Percentiles rank a stretch among this genome's conserved stretches.
These are phyloP conservation scores for Eremothecium gossypii DNA, from an alignment of 1,139 yeast genomes.

Conservation along the genomic window DNA sequence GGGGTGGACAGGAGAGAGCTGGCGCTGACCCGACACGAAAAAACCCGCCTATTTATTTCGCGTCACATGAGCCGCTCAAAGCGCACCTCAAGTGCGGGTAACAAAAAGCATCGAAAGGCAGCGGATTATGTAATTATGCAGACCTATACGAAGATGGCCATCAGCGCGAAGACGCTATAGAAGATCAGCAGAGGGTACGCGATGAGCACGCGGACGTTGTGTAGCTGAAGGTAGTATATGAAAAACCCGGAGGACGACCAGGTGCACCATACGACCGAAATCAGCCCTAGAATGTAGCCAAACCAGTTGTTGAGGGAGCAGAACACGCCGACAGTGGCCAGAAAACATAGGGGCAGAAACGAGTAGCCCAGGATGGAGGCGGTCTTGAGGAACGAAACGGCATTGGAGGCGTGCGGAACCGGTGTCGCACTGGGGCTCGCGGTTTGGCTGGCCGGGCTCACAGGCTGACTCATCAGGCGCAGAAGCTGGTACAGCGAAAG, in stretches of 20 bases:
- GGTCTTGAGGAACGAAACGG: conserved; percentile 22
- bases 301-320: conserved; percentile 57
- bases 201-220: conserved; percentile 78
- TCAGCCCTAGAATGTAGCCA: conserved; percentile 62
- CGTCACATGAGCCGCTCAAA: too few species aligned
- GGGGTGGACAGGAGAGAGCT: too few species aligned
- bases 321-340: conserved; percentile 66
- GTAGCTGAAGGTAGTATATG: conserved; percentile 72
- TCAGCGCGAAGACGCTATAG: conserved; percentile 87
- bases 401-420: not conserved
- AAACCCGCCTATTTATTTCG: too few species aligned
- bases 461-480: conserved; percentile 55
- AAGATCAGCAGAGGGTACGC: conserved; percentile 92
- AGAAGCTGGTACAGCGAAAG: conserved; percentile 74
- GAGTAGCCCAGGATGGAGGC: conserved; percentile 95
- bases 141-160: conserved; percentile 78
- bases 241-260: conserved; percentile 90
- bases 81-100: too few species aligned
- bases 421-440: not conserved
- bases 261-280: conserved; percentile 89
- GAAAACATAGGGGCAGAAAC: conserved; percentile 75
- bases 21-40: too few species aligned
- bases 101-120: too few species aligned
- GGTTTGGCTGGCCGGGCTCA: not conserved
- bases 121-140: too few species aligned